Evolutionary conservation across 2,329 filamentous ascomycete genomes (phyloP).

Genomic region (Achaetomium macrosporum): DNA sequence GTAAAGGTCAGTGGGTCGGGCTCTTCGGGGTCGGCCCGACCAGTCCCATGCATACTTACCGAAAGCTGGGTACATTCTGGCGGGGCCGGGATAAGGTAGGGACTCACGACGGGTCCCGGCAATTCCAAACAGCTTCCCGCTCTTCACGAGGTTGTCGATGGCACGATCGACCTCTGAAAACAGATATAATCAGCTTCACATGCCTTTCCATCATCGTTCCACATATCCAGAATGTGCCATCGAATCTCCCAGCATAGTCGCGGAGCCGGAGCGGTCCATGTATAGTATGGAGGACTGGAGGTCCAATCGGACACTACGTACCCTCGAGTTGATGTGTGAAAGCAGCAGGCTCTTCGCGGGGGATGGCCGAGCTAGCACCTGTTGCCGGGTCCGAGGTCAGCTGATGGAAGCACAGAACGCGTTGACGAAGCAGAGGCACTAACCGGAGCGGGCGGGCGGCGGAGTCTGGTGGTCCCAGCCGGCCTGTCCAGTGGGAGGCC

Average conservation of each 20-base stretch:
- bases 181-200: conserved; percentile 25
- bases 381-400: conserved; percentile 11
- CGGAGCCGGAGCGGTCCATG: not conserved
- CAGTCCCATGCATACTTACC: conserved; percentile 43
- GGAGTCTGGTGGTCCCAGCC: conserved; percentile 28
- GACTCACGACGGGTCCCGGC: conserved; percentile 72
- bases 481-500: conserved; percentile 23
- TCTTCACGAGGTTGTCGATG: conserved; percentile 92
- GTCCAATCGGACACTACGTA: conserved; percentile 24
- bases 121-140: conserved; percentile 80
- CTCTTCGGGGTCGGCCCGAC: conserved; percentile 22
- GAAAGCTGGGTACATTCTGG: conserved; percentile 52
- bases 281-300: not conserved
- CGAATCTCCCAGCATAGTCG: not conserved
- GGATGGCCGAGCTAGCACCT: conserved; percentile 34
- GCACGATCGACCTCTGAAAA: conserved; percentile 88
- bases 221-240: not conserved
- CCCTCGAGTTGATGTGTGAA: conserved; percentile 34
- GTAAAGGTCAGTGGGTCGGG: conserved; percentile 22
- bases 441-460: conserved; percentile 27
- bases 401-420: not conserved
- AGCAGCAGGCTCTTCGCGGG: conserved; percentile 30
- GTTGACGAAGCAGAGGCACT: conserved; percentile 7
- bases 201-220: not conserved
- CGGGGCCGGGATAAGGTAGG: conserved; percentile 55